Base-by-base conservation (phyloP, 2,329 filamentous ascomycete genomes). In the Diplodia mutila region DNA sequence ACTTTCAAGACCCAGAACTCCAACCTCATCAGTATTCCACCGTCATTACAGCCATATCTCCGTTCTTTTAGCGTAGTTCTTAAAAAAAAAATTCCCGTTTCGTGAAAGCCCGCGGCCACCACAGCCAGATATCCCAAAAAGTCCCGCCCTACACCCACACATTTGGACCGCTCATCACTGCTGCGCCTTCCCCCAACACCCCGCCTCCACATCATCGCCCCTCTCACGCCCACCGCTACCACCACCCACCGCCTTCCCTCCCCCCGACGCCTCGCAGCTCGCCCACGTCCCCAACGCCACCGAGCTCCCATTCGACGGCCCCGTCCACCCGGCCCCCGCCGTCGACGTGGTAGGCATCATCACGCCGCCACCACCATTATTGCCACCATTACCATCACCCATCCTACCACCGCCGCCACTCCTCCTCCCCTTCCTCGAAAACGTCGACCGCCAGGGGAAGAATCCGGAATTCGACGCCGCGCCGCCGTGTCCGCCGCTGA, bases 221-320 rank as follows among this genome's bases (percentile, higher is more conserved):
- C 32, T 34, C 32, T 34, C 32, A 9, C 32, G 32, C 11, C 32
- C 29, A 29, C 29, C 29, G 7, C 29, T 32, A 11, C 16, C 16
- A 11, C 16, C 25, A 14, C 16, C 52, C 32, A 25, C 9, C 34
- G 3, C 9, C 53, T 2, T 21, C n/a, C 16, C 46, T 21, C 4
- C 5, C 14, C 23, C 25, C 23, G 25, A 21, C 4, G 18, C 29
- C 32, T 37, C 53, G 11, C 53, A 55, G 6, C n/a, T 55, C 29
- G 53, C 29, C 53, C 53, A 55, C n/a, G 53, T 55, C n/a, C 53
- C 53, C 53, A 55, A 23, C 29, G 21, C 21, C 18, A 55, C 42
- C 42, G 18, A n/a, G n/a, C 42, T 46, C n/a, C 42, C 42, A 34
- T n/a, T n/a, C n/a, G n/a, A n/a, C n/a, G n/a, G n/a, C n/a, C n/a